Evolutionary conservation across 2,329 filamentous ascomycete genomes (phyloP).

Genomic region (Alternaria angustiovoidea): DNA sequence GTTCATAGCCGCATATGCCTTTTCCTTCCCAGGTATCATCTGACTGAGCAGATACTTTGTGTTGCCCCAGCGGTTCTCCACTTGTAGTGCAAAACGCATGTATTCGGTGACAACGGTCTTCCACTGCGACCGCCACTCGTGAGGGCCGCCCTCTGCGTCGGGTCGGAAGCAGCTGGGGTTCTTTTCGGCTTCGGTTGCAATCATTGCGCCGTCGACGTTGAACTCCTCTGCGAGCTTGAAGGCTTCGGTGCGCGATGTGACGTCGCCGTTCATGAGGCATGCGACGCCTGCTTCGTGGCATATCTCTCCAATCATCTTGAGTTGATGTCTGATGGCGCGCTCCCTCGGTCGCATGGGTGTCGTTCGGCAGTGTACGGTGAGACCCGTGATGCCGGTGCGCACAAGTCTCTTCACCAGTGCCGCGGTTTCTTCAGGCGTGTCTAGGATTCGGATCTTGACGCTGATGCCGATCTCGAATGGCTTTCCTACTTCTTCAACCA

Average conservation of each 20-base stretch:
- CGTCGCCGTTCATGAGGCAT: slow-evolving; percentile 95
- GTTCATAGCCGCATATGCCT: slow-evolving; percentile 68
- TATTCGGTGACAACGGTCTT: slow-evolving; percentile 79
- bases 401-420: slow-evolving; percentile 79
- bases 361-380: slow-evolving; percentile 95
- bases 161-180: slow-evolving; percentile 88
- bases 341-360: slow-evolving; percentile 94
- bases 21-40: slow-evolving; percentile 81
- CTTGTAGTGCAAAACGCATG: slow-evolving; percentile 73
- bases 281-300: slow-evolving; percentile 88
- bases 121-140: slow-evolving; percentile 69
- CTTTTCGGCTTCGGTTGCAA: slow-evolving; percentile 88
- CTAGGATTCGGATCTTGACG: slow-evolving; percentile 92
- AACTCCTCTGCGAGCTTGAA: slow-evolving; percentile 76
- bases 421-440: slow-evolving; percentile 78
- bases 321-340: slow-evolving; percentile 82
- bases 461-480: slow-evolving; percentile 90
- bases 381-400: slow-evolving; percentile 85
- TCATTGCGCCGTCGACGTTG: slow-evolving; percentile 95
- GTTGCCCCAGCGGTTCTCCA: slow-evolving; percentile 88
- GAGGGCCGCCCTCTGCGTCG: slow-evolving; percentile 69
- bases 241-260: slow-evolving; percentile 76
- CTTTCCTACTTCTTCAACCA: slow-evolving; percentile 79
- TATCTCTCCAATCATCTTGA: slow-evolving; percentile 81
- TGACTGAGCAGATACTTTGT: slow-evolving; percentile 90